These are phyloP conservation scores for Thyridium curvatum DNA, from an alignment of 2,329 filamentous ascomycete genomes.

Conservation along the genomic window DNA sequence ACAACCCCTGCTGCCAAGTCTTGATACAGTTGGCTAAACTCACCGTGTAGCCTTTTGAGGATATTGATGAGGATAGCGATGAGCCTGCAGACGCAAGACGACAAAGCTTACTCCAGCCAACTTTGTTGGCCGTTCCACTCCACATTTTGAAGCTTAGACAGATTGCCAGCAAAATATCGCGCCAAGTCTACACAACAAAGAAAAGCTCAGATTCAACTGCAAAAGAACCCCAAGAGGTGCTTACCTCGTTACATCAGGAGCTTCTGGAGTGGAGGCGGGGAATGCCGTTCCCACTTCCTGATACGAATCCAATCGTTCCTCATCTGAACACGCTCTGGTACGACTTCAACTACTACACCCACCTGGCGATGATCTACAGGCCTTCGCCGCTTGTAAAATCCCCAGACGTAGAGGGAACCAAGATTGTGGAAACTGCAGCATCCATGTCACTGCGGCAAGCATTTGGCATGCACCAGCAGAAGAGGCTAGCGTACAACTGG, in stretches of 20 bases:
- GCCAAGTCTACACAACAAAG: slow-evolving; percentile 25
- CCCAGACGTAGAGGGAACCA: slow-evolving; percentile 25
- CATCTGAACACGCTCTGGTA: slow-evolving; percentile 37
- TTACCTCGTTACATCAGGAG: slow-evolving; percentile 20
- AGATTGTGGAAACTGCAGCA: slow-evolving; percentile 29
- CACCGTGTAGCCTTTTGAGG: slow-evolving; percentile 25
- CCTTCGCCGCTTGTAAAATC: slow-evolving; percentile 34
- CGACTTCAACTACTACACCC: slow-evolving; percentile 41
- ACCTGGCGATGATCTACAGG: slow-evolving; percentile 35
- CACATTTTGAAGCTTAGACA: slow-evolving; percentile 33
- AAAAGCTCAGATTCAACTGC: no score
- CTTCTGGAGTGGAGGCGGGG: slow-evolving; percentile 35
- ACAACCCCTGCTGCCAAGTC: neutral
- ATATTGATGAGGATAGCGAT: slow-evolving; percentile 26
- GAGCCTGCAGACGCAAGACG: slow-evolving; percentile 13
- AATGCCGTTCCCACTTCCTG: slow-evolving; percentile 36
- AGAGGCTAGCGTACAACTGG: slow-evolving; percentile 34
- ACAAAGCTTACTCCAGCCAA: slow-evolving; percentile 20
- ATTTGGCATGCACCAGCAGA: slow-evolving; percentile 27
- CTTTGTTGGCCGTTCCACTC: slow-evolving; percentile 29
- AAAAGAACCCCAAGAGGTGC: slow-evolving; percentile 8
- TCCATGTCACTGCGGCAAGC: slow-evolving; percentile 36
- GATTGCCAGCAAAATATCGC: slow-evolving; percentile 33
- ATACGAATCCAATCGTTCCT: slow-evolving; percentile 29
- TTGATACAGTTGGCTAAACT: neutral